Evolutionary conservation across 2,329 filamentous ascomycete genomes (phyloP).

Genomic region (Penicillium sp.): DNA sequence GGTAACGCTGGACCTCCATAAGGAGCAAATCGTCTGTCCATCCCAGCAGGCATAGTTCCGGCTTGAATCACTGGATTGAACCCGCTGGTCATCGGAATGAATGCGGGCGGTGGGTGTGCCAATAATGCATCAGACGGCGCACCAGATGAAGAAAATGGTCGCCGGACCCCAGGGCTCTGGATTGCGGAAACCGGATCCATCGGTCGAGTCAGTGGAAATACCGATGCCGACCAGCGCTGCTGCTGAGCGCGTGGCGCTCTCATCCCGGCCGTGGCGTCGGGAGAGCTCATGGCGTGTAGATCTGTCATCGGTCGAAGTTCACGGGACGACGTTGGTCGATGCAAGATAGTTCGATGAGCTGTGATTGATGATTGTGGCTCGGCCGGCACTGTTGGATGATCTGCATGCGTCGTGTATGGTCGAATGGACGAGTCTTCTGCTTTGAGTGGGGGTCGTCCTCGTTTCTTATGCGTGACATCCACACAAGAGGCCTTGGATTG

Average conservation of each 20-base stretch:
- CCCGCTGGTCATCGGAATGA: slow-evolving; percentile 25
- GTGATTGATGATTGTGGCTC: slow-evolving; percentile 26
- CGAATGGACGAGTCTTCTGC: slow-evolving; percentile 42
- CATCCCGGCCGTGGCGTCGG: slow-evolving; percentile 17
- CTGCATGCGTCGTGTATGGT: slow-evolving; percentile 31
- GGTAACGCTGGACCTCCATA: slow-evolving; percentile 31
- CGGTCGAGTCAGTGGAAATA: slow-evolving; percentile 29
- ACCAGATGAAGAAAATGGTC: slow-evolving; percentile 37
- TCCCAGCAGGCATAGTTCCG: slow-evolving; percentile 19
- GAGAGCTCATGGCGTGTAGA: slow-evolving; percentile 25
- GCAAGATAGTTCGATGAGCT: slow-evolving; percentile 28
- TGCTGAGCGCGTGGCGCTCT: slow-evolving; percentile 25
- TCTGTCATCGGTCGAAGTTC: slow-evolving; percentile 41
- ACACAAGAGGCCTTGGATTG: slow-evolving; percentile 40
- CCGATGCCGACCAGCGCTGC: slow-evolving; percentile 35
- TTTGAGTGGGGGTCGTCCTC: slow-evolving; percentile 46
- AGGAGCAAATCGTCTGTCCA: slow-evolving; percentile 28
- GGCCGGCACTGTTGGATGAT: slow-evolving; percentile 24
- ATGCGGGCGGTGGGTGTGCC: slow-evolving; percentile 27
- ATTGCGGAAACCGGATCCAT: slow-evolving; percentile 30
- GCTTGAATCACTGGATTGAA: slow-evolving; percentile 29
- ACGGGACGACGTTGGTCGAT: slow-evolving; percentile 38
- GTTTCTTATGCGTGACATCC: slow-evolving; percentile 51
- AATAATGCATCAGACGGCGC: slow-evolving; percentile 26
- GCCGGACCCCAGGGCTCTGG: slow-evolving; percentile 25